Base-by-base conservation (phyloP, 2,329 filamentous ascomycete species). In the Botryotinia calthae region DNA sequence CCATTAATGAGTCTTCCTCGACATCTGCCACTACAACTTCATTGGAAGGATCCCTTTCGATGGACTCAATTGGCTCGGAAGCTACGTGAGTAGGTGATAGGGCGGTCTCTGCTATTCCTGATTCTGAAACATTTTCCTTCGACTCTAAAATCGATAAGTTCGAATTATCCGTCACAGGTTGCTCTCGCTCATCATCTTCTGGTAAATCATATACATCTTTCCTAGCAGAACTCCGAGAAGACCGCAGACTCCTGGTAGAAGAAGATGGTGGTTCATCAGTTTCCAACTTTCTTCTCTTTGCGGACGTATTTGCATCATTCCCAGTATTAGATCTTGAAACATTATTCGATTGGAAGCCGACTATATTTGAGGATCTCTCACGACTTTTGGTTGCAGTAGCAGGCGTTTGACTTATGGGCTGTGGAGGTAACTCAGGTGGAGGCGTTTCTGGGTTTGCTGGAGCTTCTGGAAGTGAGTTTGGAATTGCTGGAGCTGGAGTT, bases 271-370 rank as follows among this genome's bases (percentile, higher is more conserved):
- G 37, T 20, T 63, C 62, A 73, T 80, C 78, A 7, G 65, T 78
- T 40, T 79, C 72, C 18, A 80, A 71, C 67, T 78, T 81, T 61
- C 76, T 77, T 63, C 79, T 78, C 72, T 81, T 81, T 31, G 78
- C 79, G 67, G 79, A 81, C 20, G 75, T 81, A 59, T 81, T 80
- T n/a, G 79, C 80, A 74, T 80, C 78, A 37, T 77, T 77, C n/a
- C 72, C 71, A 42, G 73, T 76, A 44, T 74, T 73, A 14, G 73
- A 73, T 44, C 65, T 61, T n/a, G 62, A 37, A 66, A 59, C n/a
- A 51, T 31, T 61, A 40, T 48, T 72, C 71, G 48, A 67, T 59
- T 64, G 62, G 46, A 65, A 22, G 5, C 31, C 66, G 14, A 62
- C 42, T 58, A 65, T 44, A 48, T 59, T 70, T 20, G 67, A 31